Base-by-base conservation (phyloP, 1,284 basidiomycete genomes). In the Erythrobasidium hasegawianum region DNA sequence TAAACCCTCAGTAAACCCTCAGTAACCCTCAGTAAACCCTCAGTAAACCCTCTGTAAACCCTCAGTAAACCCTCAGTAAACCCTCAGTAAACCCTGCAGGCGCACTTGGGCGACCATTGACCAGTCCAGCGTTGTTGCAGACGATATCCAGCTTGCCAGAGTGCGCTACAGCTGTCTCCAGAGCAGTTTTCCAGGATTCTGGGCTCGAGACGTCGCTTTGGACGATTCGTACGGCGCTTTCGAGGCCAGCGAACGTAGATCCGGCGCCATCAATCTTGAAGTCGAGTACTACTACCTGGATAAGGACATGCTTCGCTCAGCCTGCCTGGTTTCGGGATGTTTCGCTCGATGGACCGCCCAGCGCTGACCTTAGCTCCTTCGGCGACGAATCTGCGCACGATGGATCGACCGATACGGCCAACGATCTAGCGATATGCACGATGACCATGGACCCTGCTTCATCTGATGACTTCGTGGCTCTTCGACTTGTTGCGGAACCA, bases 61-160 rank as follows among this genome's bases (percentile, higher is more conserved):
- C n/a, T n/a, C n/a, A n/a, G n/a, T n/a, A n/a, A n/a, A n/a, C n/a
- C n/a, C n/a, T n/a, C n/a, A n/a, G n/a, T n/a, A n/a, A n/a, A n/a
- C n/a, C n/a, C n/a, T n/a, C n/a, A n/a, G n/a, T n/a, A n/a, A n/a
- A n/a, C n/a, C n/a, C n/a, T n/a, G n/a, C n/a, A n/a, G n/a, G n/a
- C n/a, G n/a, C n/a, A n/a, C n/a, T n/a, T n/a, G n/a, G n/a, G n/a
- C n/a, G n/a, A n/a, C n/a, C n/a, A n/a, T n/a, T n/a, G n/a, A 59
- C 54, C 16, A 64, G 54, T 13, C 60, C 60, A 20, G 61, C 61
- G 57, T 64, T 64, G 47, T 64, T 64, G 14, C 39, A 57, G 22
- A 64, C 55, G 20, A 64, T 64, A 29, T 18, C 24, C 22, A 64
- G 55, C 55, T 43, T 64, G 13, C 61, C 61, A 40, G 47, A 64